These are phyloP conservation scores for Babesia ovata DNA, from an alignment of 169 alveolate species.

Conservation along the genomic window DNA sequence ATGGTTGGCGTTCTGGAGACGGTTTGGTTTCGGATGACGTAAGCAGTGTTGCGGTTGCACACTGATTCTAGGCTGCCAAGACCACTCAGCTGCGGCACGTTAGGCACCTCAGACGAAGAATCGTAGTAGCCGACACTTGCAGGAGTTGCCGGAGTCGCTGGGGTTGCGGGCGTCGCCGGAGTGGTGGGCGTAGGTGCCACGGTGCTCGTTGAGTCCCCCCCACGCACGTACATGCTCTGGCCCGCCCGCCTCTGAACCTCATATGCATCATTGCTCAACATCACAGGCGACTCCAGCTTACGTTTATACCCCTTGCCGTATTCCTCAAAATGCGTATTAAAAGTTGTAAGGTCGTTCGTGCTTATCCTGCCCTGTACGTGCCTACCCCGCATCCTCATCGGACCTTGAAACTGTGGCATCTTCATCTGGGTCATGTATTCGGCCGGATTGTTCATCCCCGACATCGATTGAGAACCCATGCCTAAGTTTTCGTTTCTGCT, in stretches of 20 bases:
- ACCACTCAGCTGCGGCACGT: background rate
- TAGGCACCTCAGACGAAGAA: background rate
- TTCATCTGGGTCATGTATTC: no score
- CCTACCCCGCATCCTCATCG: background rate
- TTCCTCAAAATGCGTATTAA: constrained; percentile 5
- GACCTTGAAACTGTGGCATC: background rate
- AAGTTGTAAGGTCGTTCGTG: constrained; percentile 11
- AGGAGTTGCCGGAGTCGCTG: background rate
- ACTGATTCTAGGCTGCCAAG: background rate
- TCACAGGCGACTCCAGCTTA: background rate
- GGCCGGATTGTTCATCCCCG: no score
- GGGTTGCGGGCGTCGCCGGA: background rate
- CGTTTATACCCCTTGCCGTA: constrained; percentile 9
- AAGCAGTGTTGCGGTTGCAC: background rate
- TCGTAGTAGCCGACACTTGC: constrained; percentile 2
- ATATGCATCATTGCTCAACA: background rate
- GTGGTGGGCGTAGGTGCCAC: background rate
- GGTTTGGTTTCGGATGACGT: background rate
- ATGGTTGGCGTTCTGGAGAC: constrained; percentile 30
- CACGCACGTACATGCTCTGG: background rate
- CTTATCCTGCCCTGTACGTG: background rate
- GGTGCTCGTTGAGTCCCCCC: background rate
- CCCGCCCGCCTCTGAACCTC: background rate
- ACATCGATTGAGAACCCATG: no score
- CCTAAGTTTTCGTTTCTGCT: no score